Conservation (phyloP, 225 moss, liverwort and hornwort genomes). For the Straminergon stramineum region DNA sequence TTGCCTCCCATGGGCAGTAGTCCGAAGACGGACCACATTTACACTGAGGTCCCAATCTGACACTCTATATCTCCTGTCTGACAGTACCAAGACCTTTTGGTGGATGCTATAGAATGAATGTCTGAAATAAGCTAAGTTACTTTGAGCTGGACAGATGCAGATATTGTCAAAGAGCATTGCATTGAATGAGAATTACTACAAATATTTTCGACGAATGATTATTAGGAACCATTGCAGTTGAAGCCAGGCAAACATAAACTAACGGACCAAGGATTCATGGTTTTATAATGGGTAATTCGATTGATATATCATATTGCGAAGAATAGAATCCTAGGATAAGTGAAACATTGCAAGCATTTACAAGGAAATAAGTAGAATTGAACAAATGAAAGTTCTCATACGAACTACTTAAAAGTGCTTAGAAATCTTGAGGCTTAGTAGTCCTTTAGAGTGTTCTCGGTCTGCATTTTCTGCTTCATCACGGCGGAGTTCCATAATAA, state of each 20-base stretch:
- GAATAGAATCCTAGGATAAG: not conserved
- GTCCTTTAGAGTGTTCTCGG: not conserved
- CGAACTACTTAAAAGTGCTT: not conserved
- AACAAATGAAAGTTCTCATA: not conserved
- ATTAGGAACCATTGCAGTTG: not conserved
- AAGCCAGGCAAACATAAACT: not conserved
- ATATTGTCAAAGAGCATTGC: not conserved
- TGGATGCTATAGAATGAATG: not conserved
- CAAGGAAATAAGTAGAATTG: not conserved
- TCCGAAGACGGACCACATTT: conserved; percentile 57
- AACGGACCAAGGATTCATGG: not conserved
- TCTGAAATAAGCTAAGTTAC: not conserved
- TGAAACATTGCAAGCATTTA: not conserved
- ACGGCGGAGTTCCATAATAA: not conserved
- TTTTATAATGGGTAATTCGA: not conserved
- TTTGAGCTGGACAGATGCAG: not conserved
- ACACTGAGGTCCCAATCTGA: conserved; percentile 39
- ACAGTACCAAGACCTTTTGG: not conserved
- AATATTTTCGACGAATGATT: not conserved
- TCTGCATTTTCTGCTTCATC: not conserved
- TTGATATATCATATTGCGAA: not conserved
- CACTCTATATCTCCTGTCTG: not conserved
- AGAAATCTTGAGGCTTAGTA: not conserved
- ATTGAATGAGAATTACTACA: not conserved
- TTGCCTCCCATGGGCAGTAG: conserved; percentile 57